Percentiles rank a stretch among this genome's conserved stretches.
Evolutionary conservation across 2,329 filamentous ascomycete species (phyloP).

Genomic region (Hypoxylon sp.): DNA sequence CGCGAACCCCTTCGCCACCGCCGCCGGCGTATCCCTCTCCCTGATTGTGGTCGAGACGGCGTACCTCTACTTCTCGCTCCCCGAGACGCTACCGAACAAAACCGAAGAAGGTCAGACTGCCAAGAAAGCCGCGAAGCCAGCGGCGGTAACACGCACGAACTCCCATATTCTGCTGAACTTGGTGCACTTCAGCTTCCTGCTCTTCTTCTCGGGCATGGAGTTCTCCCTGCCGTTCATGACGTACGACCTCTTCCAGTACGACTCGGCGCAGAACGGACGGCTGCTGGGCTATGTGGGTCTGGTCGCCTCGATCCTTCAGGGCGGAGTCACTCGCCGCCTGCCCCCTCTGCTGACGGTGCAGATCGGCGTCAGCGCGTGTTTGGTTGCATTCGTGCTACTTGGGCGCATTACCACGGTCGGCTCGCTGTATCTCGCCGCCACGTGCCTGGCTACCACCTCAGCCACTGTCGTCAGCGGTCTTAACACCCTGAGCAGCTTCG

Average conservation of each 20-base stretch:
- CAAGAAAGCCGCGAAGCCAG: constrained; percentile 45
- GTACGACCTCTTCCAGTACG: constrained; percentile 90
- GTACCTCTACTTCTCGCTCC: constrained; percentile 86
- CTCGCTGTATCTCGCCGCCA: constrained; percentile 84
- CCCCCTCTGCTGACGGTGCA: constrained; percentile 85
- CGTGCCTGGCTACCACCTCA: constrained; percentile 87
- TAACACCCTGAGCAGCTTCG: constrained; percentile 92
- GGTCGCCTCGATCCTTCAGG: constrained; percentile 91
- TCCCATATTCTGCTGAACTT: constrained; percentile 85
- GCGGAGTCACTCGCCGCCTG: constrained; percentile 87
- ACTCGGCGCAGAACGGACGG: constrained; percentile 82
- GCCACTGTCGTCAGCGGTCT: constrained; percentile 95
- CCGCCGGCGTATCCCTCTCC: constrained; percentile 86
- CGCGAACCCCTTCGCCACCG: constrained; percentile 93
- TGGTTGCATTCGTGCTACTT: constrained; percentile 84
- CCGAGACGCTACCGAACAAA: constrained; percentile 83
- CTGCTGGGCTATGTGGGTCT: constrained; percentile 93
- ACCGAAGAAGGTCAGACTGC: constrained; percentile 53
- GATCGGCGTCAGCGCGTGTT: constrained; percentile 81
- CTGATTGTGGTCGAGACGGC: constrained; percentile 88
- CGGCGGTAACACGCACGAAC: constrained; percentile 74
- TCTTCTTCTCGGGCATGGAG: constrained; percentile 98
- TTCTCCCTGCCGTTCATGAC: constrained; percentile 98
- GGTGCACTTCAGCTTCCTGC: constrained; percentile 89
- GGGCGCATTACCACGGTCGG: constrained; percentile 75